A percentile compares a stretch with the other conserved stretches of the same genome.
phyloP scores from a whole-genome alignment of 805 yeast species.

The Yarrowia yakushimensis region DNA sequence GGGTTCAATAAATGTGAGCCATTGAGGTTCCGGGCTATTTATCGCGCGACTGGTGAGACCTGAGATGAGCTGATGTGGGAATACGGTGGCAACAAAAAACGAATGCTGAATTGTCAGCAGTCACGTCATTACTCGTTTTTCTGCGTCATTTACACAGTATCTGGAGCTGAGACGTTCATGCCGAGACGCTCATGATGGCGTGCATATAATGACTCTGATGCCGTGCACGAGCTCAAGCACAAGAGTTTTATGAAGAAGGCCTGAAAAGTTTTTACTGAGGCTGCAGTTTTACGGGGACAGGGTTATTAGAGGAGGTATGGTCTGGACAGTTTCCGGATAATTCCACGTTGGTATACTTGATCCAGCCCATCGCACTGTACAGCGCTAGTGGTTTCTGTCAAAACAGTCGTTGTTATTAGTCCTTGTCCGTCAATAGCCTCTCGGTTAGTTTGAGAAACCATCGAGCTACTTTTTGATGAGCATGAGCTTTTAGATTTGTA shows the following conservation, averaged over 20 bases:
- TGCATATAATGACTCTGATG: not conserved
- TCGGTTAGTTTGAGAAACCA: slow-evolving; percentile 3
- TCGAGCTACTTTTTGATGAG: not conserved
- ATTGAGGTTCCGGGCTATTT: not conserved
- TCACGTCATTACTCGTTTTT: no score
- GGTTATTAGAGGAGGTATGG: no score
- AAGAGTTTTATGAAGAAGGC: not conserved
- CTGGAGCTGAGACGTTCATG: no score
- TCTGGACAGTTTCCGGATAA: no score
- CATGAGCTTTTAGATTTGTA: no score
- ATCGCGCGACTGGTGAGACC: not conserved
- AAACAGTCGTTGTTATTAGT: not conserved
- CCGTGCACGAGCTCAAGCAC: not conserved
- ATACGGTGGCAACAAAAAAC: no score
- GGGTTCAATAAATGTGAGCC: not conserved
- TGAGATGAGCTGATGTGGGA: not conserved
- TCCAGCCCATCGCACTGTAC: no score
- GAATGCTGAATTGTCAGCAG: no score
- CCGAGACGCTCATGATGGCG: not conserved
- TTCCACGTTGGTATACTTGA: no score
- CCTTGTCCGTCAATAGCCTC: not conserved
- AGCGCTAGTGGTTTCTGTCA: no score
- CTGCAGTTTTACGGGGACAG: not conserved
- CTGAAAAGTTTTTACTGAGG: not conserved
- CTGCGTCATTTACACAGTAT: no score